Percentiles rank a stretch among this genome's conserved stretches.
phyloP scores from a whole-genome alignment of 768 basidiomycete genomes.

The Dictyophora rubrovolvata region DNA sequence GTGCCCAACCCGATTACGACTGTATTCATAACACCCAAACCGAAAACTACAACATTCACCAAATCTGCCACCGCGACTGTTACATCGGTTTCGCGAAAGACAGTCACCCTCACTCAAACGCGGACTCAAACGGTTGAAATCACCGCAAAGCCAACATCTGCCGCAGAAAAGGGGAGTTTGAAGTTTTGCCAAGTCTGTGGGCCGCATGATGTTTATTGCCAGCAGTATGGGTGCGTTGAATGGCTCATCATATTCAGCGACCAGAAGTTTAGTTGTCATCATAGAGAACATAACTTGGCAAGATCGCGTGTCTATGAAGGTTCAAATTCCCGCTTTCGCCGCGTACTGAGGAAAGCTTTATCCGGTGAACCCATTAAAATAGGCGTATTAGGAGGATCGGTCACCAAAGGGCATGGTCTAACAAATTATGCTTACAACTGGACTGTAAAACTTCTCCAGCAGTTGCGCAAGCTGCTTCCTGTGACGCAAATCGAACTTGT shows the following conservation, averaged over 20 bases:
- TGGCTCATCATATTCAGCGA: no score
- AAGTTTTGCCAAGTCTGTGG: background rate
- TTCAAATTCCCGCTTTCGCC: conserved; percentile 9
- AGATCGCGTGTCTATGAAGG: conserved; percentile 11
- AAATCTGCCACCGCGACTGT: background rate
- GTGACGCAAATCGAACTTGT: conserved; percentile 1
- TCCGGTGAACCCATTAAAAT: conserved; percentile 4
- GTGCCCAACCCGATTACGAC: background rate
- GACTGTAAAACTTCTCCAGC: background rate
- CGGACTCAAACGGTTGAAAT: background rate
- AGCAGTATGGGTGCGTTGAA: background rate
- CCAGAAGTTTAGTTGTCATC: background rate
- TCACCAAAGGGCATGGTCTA: conserved; percentile 10
- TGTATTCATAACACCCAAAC: background rate
- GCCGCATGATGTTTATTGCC: background rate
- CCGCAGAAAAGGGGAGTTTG: background rate
- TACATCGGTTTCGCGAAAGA: background rate
- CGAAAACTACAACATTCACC: background rate
- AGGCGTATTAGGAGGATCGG: conserved; percentile 8
- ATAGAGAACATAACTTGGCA: conserved; percentile 11
- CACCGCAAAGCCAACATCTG: background rate
- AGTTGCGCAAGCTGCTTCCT: conserved; percentile 6
- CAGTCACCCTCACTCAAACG: background rate
- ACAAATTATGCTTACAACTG: conserved; percentile 2
- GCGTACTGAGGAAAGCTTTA: conserved; percentile 2